These are phyloP conservation scores for Aaosphaeria arxii DNA, from an alignment of 2,329 filamentous ascomycete species.

Conservation along the genomic window DNA sequence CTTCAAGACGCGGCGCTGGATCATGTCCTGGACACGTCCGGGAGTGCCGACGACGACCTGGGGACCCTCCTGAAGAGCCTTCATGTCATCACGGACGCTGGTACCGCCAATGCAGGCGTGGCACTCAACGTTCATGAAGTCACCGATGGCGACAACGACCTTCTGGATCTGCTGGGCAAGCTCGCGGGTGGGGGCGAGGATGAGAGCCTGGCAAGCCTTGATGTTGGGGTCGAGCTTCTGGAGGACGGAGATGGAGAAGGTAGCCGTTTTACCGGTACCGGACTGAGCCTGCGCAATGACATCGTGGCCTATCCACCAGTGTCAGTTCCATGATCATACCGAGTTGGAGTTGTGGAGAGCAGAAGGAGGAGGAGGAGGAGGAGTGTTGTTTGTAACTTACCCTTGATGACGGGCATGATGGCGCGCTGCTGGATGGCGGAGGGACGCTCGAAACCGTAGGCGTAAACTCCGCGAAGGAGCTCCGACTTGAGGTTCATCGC, in stretches of 20 bases:
- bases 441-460: conserved; percentile 99
- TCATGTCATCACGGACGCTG: conserved; percentile 97
- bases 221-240: conserved; percentile 96
- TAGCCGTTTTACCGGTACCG: conserved; percentile 99
- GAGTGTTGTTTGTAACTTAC: conserved; percentile 52
- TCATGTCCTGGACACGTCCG: conserved; percentile 99
- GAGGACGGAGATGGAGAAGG: conserved; percentile 97
- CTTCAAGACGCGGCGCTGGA: conserved; percentile 94
- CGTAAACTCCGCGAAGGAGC: conserved; percentile 97
- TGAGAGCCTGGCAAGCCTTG: conserved; percentile 97
- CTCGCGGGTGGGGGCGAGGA: conserved; percentile 96
- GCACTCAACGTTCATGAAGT: conserved; percentile 99
- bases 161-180: conserved; percentile 99
- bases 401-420: conserved; percentile 99
- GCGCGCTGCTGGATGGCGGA: conserved; percentile 99
- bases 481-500: conserved; percentile 96
- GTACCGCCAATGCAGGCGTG: conserved; percentile 99
- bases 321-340: conserved; percentile 17
- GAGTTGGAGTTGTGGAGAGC: not conserved
- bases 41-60: conserved; percentile 98
- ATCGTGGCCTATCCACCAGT: conserved; percentile 67
- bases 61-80: conserved; percentile 90
- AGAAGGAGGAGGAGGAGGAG: not conserved
- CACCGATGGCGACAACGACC: conserved; percentile 96
- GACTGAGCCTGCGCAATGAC: conserved; percentile 99